These are phyloP conservation scores for Penicillium salamii DNA, from an alignment of 495 filamentous ascomycete genomes.

Conservation along the genomic window DNA sequence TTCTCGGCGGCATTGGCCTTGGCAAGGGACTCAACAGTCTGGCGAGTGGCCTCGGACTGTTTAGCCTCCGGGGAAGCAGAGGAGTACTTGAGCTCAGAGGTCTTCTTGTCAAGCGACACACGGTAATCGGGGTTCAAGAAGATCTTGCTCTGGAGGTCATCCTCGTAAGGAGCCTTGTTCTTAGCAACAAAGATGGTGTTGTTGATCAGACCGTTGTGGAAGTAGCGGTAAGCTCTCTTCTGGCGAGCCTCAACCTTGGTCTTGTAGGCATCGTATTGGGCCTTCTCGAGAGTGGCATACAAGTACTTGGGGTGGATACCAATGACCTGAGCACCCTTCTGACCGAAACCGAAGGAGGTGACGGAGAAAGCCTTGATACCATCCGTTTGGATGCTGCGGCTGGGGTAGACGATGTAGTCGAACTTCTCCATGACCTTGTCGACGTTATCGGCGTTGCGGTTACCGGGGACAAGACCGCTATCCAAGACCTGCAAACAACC, in stretches of 20 bases:
- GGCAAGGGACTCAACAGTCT: constrained; percentile 76
- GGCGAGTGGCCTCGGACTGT: constrained; percentile 62
- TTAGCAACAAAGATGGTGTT: constrained; percentile 97
- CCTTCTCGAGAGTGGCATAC: constrained; percentile 86
- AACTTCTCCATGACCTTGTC: constrained; percentile 95
- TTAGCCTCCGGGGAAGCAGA: constrained; percentile 56
- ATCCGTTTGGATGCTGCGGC: constrained; percentile 92
- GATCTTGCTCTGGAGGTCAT: constrained; percentile 78
- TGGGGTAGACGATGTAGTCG: constrained; percentile 96
- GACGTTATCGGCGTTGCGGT: constrained; percentile 97
- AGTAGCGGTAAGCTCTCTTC: constrained; percentile 97
- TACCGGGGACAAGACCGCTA: constrained; percentile 89
- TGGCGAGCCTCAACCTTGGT: constrained; percentile 86
- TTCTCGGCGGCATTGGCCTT: constrained; percentile 66
- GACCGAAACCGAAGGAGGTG: constrained; percentile 98
- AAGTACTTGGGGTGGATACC: constrained; percentile 96
- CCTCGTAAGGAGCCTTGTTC: constrained; percentile 81
- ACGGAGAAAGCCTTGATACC: constrained; percentile 98
- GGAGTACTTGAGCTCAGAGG: constrained; percentile 70
- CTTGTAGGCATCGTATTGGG: constrained; percentile 78
- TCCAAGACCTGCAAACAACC: constrained; percentile 93
- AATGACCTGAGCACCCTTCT: constrained; percentile 97
- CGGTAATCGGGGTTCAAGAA: constrained; percentile 96
- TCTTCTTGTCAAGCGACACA: constrained; percentile 80
- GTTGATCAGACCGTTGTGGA: constrained; percentile 95